Percentiles rank a stretch among this genome's conserved stretches.
Evolutionary conservation across 2,329 filamentous ascomycete genomes (phyloP).

Genomic region (Gremmenia infestans): DNA sequence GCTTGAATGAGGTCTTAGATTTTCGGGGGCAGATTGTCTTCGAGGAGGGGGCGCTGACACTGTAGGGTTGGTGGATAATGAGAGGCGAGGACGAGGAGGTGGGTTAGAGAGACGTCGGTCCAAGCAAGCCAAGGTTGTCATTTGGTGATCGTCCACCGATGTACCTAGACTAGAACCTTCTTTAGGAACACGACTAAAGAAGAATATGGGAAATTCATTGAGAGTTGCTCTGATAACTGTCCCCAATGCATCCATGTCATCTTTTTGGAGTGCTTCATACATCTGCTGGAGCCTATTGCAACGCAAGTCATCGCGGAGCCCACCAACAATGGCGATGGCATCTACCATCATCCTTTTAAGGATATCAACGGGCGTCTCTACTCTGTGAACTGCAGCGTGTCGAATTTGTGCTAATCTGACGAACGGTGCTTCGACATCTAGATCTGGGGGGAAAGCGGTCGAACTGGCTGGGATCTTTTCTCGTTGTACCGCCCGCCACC

Average conservation of each 20-base stretch:
- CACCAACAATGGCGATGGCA: neutral
- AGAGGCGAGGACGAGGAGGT: neutral
- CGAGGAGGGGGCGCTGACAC: neutral
- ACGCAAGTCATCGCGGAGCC: neutral
- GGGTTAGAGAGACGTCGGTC: neutral
- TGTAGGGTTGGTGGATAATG: too few relatives aligned
- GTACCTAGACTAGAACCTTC: neutral
- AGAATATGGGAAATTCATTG: neutral
- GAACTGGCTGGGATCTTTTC: neutral
- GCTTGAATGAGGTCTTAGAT: neutral
- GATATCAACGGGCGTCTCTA: neutral
- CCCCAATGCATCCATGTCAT: neutral
- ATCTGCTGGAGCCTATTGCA: constrained; percentile 2
- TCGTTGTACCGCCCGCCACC: neutral
- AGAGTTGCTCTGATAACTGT: neutral
- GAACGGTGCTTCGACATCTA: neutral
- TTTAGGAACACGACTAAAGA: neutral
- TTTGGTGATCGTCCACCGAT: neutral
- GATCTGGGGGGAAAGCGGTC: neutral
- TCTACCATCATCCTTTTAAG: constrained; percentile 4
- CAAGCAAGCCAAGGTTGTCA: neutral
- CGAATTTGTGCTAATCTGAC: neutral
- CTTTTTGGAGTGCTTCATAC: neutral
- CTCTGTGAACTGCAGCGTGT: constrained; percentile 7
- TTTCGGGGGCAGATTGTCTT: neutral